A percentile compares a stretch with the other conserved stretches of the same genome.
phyloP scores from a whole-genome alignment of 495 filamentous ascomycete genomes.

The Neurospora terricola region DNA sequence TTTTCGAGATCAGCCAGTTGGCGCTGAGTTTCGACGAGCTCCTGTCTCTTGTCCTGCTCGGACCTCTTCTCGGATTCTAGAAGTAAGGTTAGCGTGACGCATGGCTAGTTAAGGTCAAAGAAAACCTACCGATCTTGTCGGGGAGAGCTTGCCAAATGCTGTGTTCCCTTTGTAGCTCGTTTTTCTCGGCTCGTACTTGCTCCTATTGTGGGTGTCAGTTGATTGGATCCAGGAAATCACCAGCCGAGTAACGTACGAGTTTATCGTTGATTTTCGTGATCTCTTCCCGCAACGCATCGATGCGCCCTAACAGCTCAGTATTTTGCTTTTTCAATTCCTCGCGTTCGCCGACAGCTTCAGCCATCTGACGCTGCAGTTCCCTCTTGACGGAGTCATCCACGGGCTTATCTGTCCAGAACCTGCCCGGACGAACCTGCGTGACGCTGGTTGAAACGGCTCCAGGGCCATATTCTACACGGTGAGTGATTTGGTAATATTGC shows the following conservation, averaged over 20 bases:
- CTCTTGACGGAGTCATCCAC: conserved; percentile 53
- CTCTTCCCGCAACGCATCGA: conserved; percentile 4
- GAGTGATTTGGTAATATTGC: conserved; percentile 46
- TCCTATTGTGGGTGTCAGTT: conserved; percentile 24
- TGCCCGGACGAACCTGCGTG: conserved; percentile 41
- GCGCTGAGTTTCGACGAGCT: conserved; percentile 31
- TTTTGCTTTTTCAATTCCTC: conserved; percentile 24
- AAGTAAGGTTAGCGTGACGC: conserved; percentile 11
- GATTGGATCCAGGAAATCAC: background rate
- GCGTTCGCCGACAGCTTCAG: conserved; percentile 21
- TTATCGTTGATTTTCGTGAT: conserved; percentile 5
- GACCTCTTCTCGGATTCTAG: conserved; percentile 46
- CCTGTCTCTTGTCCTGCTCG: conserved; percentile 25
- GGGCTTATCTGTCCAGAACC: conserved; percentile 67
- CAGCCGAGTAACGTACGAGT: conserved; percentile 20
- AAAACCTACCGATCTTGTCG: conserved; percentile 50
- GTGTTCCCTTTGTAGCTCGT: conserved; percentile 49
- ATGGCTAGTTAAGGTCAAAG: conserved; percentile 10
- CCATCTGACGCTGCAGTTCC: conserved; percentile 29
- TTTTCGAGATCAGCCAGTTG: conserved; percentile 27
- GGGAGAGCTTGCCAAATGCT: conserved; percentile 57
- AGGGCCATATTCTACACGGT: conserved; percentile 66
- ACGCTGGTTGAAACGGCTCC: conserved; percentile 55
- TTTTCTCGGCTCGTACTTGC: conserved; percentile 26
- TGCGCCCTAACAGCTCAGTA: background rate